Percentiles rank a stretch among this genome's conserved stretches.
phyloP scores from a whole-genome alignment of 2,329 filamentous ascomycete genomes.

The Raffaelea albimanens region DNA sequence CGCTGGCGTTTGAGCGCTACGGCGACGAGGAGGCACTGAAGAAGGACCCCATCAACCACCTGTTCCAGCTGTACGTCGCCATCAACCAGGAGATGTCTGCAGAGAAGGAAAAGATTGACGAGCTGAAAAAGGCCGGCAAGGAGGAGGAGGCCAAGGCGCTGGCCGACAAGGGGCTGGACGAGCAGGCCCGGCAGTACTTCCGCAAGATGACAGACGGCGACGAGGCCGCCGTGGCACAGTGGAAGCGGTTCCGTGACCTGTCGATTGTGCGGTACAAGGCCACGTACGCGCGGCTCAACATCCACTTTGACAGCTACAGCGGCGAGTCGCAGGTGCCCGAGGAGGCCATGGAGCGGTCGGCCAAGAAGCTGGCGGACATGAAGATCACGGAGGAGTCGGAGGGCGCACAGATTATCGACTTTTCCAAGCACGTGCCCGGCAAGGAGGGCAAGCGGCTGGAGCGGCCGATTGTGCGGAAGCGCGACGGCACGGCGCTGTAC shows the following conservation, averaged over 20 bases:
- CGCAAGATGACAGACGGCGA: constrained; percentile 64
- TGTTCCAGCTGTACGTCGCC: constrained; percentile 73
- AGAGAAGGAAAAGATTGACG: constrained; percentile 58
- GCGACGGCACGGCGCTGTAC: constrained; percentile 67
- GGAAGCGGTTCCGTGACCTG: constrained; percentile 57
- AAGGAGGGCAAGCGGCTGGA: constrained; percentile 62
- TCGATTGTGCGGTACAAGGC: constrained; percentile 58
- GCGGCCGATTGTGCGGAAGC: constrained; percentile 62
- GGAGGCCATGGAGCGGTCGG: constrained; percentile 55
- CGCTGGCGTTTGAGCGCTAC: constrained; percentile 65
- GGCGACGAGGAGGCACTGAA: constrained; percentile 63
- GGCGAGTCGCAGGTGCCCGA: constrained; percentile 66
- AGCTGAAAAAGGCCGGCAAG: constrained; percentile 42
- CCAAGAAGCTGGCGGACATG: constrained; percentile 52
- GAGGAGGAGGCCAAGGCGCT: constrained; percentile 41
- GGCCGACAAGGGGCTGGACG: constrained; percentile 53
- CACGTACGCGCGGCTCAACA: constrained; percentile 62
- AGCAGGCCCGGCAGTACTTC: constrained; percentile 66
- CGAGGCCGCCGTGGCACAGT: constrained; percentile 47
- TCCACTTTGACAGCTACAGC: constrained; percentile 63
- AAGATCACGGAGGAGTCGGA: constrained; percentile 59
- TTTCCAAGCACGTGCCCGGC: constrained; percentile 55
- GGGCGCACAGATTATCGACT: constrained; percentile 65
- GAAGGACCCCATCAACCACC: constrained; percentile 69
- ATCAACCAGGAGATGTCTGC: constrained; percentile 59